These are phyloP conservation scores for Chalciporus chontae DNA, from an alignment of 768 basidiomycete species.

Conservation along the genomic window DNA sequence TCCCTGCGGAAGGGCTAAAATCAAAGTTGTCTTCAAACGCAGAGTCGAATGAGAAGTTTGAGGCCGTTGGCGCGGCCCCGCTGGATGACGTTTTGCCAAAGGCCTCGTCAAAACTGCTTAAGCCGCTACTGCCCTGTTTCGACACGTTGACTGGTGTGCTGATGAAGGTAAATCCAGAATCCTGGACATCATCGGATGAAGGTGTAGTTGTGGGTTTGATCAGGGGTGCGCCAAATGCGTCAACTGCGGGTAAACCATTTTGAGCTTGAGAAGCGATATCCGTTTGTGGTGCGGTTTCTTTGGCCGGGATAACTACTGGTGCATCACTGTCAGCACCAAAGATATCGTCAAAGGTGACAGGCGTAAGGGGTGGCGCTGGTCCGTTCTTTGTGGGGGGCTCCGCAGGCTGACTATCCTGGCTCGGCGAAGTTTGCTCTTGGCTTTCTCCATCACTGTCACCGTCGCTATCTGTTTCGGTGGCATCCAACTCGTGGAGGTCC, in stretches of 20 bases:
- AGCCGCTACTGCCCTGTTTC: conserved; percentile 20
- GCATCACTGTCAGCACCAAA: conserved; percentile 38
- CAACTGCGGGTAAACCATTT: conserved; percentile 25
- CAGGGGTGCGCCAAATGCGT: conserved; percentile 40
- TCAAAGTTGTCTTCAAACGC: conserved; percentile 68
- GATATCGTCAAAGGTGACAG: conserved; percentile 52
- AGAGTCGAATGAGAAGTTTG: conserved; percentile 60
- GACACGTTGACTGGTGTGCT: conserved; percentile 9
- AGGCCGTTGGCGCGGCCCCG: conserved; percentile 29
- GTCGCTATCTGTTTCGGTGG: conserved; percentile 53
- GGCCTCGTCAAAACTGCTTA: conserved; percentile 74
- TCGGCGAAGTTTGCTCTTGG: conserved; percentile 26
- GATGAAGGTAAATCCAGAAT: conserved; percentile 20
- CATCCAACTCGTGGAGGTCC: conserved; percentile 56
- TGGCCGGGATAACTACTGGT: conserved; percentile 21
- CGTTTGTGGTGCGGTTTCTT: conserved; percentile 13
- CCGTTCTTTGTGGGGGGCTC: conserved; percentile 14
- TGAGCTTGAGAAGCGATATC: conserved; percentile 14
- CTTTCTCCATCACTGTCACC: conserved; percentile 46
- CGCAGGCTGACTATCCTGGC: conserved; percentile 18
- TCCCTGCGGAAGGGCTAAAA: conserved; percentile 41
- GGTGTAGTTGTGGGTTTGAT: conserved; percentile 14
- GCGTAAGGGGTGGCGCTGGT: background rate
- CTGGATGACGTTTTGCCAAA: conserved; percentile 51
- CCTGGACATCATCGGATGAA: conserved; percentile 15